A percentile compares a stretch with the other conserved stretches of the same genome.
Evolutionary conservation across 495 filamentous ascomycete species (phyloP).

Genomic region (Trichoderma orchidacearum): DNA sequence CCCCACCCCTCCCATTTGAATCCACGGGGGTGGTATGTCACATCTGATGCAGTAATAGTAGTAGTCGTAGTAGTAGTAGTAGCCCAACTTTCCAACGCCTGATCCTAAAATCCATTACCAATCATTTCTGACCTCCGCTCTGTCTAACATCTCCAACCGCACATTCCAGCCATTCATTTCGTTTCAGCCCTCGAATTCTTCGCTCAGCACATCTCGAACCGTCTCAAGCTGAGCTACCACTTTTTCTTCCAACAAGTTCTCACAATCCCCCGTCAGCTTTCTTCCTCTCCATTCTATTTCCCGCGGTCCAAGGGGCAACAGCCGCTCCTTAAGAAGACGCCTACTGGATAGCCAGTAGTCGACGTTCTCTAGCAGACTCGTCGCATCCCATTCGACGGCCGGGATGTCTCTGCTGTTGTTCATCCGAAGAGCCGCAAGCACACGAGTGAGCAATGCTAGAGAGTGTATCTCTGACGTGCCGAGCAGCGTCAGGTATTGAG

Average conservation of each 20-base stretch:
- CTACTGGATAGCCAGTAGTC: constrained; percentile 57
- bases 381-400: constrained; percentile 57
- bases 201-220: constrained; percentile 32
- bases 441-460: constrained; percentile 55
- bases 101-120: background rate
- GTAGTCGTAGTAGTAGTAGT: background rate
- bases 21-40: background rate
- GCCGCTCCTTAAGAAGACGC: constrained; percentile 46
- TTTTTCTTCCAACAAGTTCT: constrained; percentile 61
- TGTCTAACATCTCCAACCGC: background rate
- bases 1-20: too few relatives aligned
- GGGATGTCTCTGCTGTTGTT: constrained; percentile 50
- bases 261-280: constrained; percentile 9
- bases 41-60: constrained; percentile 1
- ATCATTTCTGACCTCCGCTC: background rate
- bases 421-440: constrained; percentile 47
- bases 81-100: background rate
- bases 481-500: constrained; percentile 48
- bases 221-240: constrained; percentile 48
- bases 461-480: constrained; percentile 64
- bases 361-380: constrained; percentile 58
- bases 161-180: background rate
- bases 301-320: constrained; percentile 55
- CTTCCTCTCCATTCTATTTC: constrained; percentile 48
- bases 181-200: constrained; percentile 18